phyloP scores from a whole-genome alignment of 78 protist genomes.

The Speleostelium caveatum region DNA sequence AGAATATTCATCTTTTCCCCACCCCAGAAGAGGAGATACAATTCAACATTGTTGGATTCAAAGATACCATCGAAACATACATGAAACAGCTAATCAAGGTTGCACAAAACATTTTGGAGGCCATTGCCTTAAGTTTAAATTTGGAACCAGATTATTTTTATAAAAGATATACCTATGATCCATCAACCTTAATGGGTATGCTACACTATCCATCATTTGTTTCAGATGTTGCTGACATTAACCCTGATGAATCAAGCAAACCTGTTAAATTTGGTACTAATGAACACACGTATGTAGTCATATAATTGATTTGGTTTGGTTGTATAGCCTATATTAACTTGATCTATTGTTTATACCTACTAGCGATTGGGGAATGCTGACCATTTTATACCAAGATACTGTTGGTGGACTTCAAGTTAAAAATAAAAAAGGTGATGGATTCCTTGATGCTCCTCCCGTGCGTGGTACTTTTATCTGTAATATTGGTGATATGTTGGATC shows the following conservation, averaged over 20 bases:
- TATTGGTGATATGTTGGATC: slow-evolving; percentile 88
- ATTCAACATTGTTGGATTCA: no score
- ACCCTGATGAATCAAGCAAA: neutral
- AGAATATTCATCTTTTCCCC: slow-evolving; percentile 17
- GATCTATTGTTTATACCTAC: no score
- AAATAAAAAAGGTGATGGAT: slow-evolving; percentile 31
- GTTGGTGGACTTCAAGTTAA: slow-evolving; percentile 80
- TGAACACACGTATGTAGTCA: no score
- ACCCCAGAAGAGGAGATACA: neutral
- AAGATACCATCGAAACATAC: slow-evolving; percentile 11
- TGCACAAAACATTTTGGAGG: slow-evolving; percentile 54
- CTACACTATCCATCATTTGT: slow-evolving; percentile 57
- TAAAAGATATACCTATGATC: slow-evolving; percentile 49
- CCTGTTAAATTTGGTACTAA: slow-evolving; percentile 68
- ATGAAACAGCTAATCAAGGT: slow-evolving; percentile 30
- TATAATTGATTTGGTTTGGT: no score
- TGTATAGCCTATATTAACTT: no score
- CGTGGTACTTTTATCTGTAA: slow-evolving; percentile 74
- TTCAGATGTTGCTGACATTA: no score
- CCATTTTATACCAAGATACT: slow-evolving; percentile 70
- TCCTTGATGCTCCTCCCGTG: slow-evolving; percentile 77
- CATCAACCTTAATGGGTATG: slow-evolving; percentile 46
- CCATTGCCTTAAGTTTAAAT: slow-evolving; percentile 29
- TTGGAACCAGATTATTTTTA: slow-evolving; percentile 20
- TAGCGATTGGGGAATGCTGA: slow-evolving; percentile 82